Evolutionary conservation across 1,139 yeast species (phyloP), one percentile per base, ranked within the genome.

Genomic region (Saccharomyces pastorianus): DNA sequence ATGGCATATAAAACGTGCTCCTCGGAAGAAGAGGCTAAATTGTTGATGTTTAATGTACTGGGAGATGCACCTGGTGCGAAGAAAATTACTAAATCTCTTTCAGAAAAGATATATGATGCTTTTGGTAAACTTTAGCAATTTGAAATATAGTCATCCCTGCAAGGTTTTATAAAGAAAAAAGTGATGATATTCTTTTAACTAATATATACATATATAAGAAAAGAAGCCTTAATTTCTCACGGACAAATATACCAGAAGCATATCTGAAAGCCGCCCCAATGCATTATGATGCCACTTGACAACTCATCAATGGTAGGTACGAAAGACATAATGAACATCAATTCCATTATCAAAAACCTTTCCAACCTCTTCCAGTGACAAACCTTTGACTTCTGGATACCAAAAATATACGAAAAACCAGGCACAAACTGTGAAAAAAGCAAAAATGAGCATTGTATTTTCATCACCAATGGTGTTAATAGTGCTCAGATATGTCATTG

Each of bases 51-150:
- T 58, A 67, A 74, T 0, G 73, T 74, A 17, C 77, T 85, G 48
- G 75, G 75, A 44, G 66, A 75, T 48, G 81, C 83, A 52, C 76
- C 85, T 3, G 84, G 88, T 0, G 77, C 80, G 32, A 82, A 84
- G 59, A 82, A 81, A 59, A 79, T 86, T 14, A 81, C 84, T 0
- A 79, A 78, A 54, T 76, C 73, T 0, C 67, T 84, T 29, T 87
- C 89, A 71, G 81, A 78, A 56, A 81, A 78, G 56, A 69, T 88
- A 8, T 83, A 78, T 62, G 80, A 81, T 47, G 73, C 78, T 0
- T 86, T 91, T 88, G 88, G 88, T 6, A 51, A 34, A 49, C 49
- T 46, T 8, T 54, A 50, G 49, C 23, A 9, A 38, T 8, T 4
- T 17, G 25, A 38, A 38, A n/a, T 13, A 32, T 17, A 17, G 3